Base-by-base conservation (phyloP, 2,329 filamentous ascomycete species). In the Chaetomium olivaceum region DNA sequence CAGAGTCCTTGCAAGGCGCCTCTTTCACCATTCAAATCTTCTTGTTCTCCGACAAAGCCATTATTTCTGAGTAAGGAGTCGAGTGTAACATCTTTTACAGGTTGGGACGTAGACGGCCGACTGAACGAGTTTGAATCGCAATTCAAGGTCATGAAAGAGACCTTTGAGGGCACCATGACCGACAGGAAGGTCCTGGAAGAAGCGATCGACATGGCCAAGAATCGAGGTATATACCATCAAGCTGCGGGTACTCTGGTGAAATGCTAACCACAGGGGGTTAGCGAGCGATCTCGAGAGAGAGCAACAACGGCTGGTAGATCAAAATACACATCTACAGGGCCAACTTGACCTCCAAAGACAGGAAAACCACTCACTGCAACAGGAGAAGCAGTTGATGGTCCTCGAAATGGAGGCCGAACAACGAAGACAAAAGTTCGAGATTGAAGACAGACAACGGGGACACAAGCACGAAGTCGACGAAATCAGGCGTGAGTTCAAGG, bases 31-130 rank as follows among this genome's bases (percentile, higher is more conserved):
- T 72, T 71, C 70, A 79, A 81, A 72, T 75, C 76, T 69, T 75
- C 75, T 70, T 75, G 74, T 65, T 83, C 80, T 73, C 81, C 80
- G 66, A 78, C 70, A 43, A 83, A 85, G 70, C 61, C 43, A 76
- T 73, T 75, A 1, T 93, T 84, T 81, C 81, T 94, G 73, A 89
- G 85, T 70, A 90, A 88, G 80, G 80, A 89, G 82, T 92, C 93
- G 88, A 89, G 91, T 83, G 79, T 85, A 70, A 83, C 80, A 72
- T 77, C 76, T 39, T 86, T 81, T 78, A 69, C 85, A 91, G 90
- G 85, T 73, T 94, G 90, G 85, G 92, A 97, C 76, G 87, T 93
- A 70, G 89, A 93, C 72, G 86, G 86, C 67, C 87, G 89, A 69
- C 85, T 97, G 71, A 88, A 89, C 68, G 85, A 88, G 66, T 89